These are phyloP conservation scores for Liquidambar formosana DNA, from an alignment of 164 flowering plant genomes.

Conservation along the genomic window DNA sequence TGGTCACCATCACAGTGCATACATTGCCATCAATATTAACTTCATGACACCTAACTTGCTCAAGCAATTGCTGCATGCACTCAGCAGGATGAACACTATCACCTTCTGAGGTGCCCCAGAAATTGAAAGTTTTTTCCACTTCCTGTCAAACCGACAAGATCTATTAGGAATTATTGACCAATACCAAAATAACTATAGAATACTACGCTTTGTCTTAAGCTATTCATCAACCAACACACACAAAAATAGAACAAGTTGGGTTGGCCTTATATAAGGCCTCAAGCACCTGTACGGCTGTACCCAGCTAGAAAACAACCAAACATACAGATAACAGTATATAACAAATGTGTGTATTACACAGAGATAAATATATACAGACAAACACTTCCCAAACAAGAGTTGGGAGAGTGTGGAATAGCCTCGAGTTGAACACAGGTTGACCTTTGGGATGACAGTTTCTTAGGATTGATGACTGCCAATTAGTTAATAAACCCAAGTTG, in stretches of 20 bases:
- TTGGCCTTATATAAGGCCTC: too few relatives aligned
- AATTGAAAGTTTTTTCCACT: conserved; percentile 46
- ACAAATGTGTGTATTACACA: not conserved
- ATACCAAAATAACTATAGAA: not conserved
- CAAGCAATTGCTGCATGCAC: conserved; percentile 85
- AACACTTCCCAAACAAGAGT: not conserved
- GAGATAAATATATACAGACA: not conserved
- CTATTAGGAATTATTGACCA: not conserved
- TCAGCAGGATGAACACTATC: conserved; percentile 68
- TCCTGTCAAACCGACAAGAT: conserved; percentile 41
- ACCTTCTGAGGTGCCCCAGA: conserved; percentile 65
- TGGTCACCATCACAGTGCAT: conserved; percentile 87
- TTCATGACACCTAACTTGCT: conserved; percentile 78
- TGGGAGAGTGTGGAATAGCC: not conserved
- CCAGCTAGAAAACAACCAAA: not conserved
- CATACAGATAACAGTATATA: not conserved
- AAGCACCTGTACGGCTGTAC: too few relatives aligned
- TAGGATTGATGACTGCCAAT: too few relatives aligned
- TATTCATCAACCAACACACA: not conserved
- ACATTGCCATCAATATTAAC: conserved; percentile 93
- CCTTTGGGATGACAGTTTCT: not conserved
- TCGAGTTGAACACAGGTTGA: not conserved
- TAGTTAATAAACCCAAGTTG: too few relatives aligned
- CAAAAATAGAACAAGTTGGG: too few relatives aligned
- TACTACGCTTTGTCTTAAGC: not conserved